Evolutionary conservation across 305 asterid species (phyloP).

Genomic region (Ilex paraguariensis): DNA sequence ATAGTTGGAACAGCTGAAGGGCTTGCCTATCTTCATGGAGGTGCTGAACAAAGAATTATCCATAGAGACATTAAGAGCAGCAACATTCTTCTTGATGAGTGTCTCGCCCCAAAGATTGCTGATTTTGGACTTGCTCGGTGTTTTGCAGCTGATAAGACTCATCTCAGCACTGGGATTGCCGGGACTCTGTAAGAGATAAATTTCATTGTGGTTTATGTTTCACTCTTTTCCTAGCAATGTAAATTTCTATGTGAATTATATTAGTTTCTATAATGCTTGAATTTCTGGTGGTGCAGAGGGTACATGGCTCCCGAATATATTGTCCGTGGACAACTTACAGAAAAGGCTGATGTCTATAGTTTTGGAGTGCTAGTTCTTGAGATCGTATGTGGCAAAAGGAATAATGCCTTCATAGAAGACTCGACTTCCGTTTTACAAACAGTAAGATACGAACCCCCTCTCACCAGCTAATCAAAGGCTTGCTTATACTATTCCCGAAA

Average conservation of each 20-base stretch:
- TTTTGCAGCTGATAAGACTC: conserved; percentile 73
- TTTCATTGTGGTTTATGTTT: too few species aligned
- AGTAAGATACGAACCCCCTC: background rate
- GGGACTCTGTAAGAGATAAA: conserved; percentile 72
- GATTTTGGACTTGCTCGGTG: conserved; percentile 90
- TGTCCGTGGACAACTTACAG: conserved; percentile 7
- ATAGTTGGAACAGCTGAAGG: conserved; percentile 87
- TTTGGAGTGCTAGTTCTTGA: conserved; percentile 10
- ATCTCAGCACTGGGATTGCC: conserved; percentile 91
- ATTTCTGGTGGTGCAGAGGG: conserved; percentile 1
- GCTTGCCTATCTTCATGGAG: conserved; percentile 74
- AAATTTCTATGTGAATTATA: too few species aligned
- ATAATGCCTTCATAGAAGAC: conserved; percentile 3
- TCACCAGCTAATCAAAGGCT: too few species aligned
- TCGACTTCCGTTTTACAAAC: conserved; percentile 5
- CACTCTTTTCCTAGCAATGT: too few species aligned
- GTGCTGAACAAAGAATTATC: conserved; percentile 56
- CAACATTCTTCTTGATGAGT: conserved; percentile 78
- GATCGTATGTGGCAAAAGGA: conserved; percentile 5
- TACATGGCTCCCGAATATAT: conserved; percentile 12
- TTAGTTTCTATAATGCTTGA: too few species aligned
- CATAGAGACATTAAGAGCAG: conserved; percentile 92
- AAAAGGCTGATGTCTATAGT: conserved; percentile 12
- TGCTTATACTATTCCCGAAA: background rate
- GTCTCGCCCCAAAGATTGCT: conserved; percentile 60